Conservation (phyloP, 2,329 filamentous ascomycete genomes). For the Botrytis squamosa region DNA sequence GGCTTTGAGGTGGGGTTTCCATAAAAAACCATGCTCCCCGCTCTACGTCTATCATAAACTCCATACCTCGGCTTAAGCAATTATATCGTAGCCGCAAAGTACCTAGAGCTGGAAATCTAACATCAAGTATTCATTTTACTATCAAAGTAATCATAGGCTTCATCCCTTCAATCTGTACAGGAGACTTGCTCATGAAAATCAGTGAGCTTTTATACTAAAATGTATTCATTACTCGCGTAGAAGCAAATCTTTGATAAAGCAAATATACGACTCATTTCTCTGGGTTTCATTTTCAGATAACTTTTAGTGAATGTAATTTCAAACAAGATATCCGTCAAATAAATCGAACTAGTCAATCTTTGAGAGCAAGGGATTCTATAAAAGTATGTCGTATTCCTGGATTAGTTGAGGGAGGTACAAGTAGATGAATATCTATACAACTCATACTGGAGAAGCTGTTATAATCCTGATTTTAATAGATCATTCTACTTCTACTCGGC, state of each 20-base stretch:
- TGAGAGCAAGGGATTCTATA: not conserved
- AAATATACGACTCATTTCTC: not conserved
- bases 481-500: not conserved
- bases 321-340: not conserved
- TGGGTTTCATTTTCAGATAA: not conserved
- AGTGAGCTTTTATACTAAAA: not conserved
- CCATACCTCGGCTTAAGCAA: not conserved
- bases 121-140: not conserved
- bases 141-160: not conserved
- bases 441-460: not conserved
- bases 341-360: accelerated
- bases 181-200: not conserved
- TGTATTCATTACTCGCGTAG: not conserved
- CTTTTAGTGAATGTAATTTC: not conserved
- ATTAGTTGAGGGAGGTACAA: not conserved
- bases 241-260: not conserved
- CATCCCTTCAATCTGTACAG: not conserved
- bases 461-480: accelerated
- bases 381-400: not conserved
- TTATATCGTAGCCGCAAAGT: not conserved
- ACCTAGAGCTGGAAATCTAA: not conserved
- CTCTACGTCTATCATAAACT: not conserved
- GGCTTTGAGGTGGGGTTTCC: not conserved
- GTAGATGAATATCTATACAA: not conserved
- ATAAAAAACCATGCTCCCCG: not conserved